Percentiles rank a stretch among this genome's conserved stretches.
phyloP scores from a whole-genome alignment of 306 rosid genomes.

The Pterocarpus santalinus region DNA sequence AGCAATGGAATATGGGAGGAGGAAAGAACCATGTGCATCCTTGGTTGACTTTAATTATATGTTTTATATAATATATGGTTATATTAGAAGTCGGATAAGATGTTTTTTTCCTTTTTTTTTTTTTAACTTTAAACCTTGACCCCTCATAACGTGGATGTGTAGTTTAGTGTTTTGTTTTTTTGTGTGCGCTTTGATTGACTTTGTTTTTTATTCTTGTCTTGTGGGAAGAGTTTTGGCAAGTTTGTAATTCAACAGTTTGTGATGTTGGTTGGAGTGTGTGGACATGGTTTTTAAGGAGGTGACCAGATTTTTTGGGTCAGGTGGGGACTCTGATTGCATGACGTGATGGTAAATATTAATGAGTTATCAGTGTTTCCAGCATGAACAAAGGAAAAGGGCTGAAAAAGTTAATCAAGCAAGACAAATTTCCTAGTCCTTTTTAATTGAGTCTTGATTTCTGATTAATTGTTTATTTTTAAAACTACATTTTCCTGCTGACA shows the following conservation, averaged over 20 bases:
- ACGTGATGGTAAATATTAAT: background rate
- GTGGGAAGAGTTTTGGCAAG: background rate
- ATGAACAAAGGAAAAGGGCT: background rate
- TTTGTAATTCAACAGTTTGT: slow-evolving; percentile 35
- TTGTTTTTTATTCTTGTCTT: slow-evolving; percentile 1
- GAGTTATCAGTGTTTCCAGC: too few species aligned
- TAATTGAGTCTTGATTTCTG: too few species aligned
- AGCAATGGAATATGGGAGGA: background rate
- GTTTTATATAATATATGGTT: slow-evolving; percentile 43
- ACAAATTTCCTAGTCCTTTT: too few species aligned
- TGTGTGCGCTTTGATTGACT: slow-evolving; percentile 23
- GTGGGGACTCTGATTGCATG: slow-evolving; percentile 30
- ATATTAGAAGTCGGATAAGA: slow-evolving; percentile 44
- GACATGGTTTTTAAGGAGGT: slow-evolving; percentile 18
- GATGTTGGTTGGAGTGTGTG: slow-evolving; percentile 38
- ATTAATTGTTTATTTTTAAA: too few species aligned
- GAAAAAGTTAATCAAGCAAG: too few species aligned
- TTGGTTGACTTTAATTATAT: slow-evolving; percentile 23
- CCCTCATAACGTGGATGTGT: slow-evolving; percentile 41
- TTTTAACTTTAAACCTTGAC: background rate
- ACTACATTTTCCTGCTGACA: too few species aligned
- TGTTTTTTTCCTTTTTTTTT: background rate
- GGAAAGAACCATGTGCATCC: slow-evolving; percentile 28
- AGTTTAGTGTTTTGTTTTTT: background rate
- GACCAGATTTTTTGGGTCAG: background rate